A percentile compares a stretch with the other conserved stretches of the same genome.
These are phyloP conservation scores for Didymella sp. DNA, from an alignment of 2,329 filamentous ascomycete species.

Conservation along the genomic window DNA sequence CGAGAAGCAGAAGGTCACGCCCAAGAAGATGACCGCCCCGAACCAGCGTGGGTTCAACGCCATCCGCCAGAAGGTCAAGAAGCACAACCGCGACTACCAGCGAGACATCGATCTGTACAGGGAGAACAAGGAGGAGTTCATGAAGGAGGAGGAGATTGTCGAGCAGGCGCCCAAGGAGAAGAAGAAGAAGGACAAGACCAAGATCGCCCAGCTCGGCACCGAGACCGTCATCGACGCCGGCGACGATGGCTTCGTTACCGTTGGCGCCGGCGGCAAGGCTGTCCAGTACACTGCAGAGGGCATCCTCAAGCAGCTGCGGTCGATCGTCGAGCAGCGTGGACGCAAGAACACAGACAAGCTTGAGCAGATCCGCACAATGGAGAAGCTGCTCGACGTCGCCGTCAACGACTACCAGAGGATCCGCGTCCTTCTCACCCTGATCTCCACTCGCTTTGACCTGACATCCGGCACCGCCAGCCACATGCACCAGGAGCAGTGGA, in stretches of 20 bases:
- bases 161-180: slow-evolving; percentile 62
- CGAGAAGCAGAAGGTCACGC: slow-evolving; percentile 92
- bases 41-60: slow-evolving; percentile 94
- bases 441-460: slow-evolving; percentile 94
- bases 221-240: slow-evolving; percentile 64
- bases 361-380: slow-evolving; percentile 97
- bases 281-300: slow-evolving; percentile 95
- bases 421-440: slow-evolving; percentile 86
- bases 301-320: slow-evolving; percentile 94
- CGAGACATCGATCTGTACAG: slow-evolving; percentile 86
- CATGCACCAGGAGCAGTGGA: slow-evolving; percentile 98
- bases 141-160: slow-evolving; percentile 84
- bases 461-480: slow-evolving; percentile 78
- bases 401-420: slow-evolving; percentile 92
- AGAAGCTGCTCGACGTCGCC: slow-evolving; percentile 90
- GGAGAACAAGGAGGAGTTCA: slow-evolving; percentile 82
- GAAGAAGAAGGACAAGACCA: slow-evolving; percentile 53
- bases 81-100: slow-evolving; percentile 96
- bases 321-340: slow-evolving; percentile 92
- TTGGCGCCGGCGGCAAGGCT: slow-evolving; percentile 87
- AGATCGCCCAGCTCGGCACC: slow-evolving; percentile 59
- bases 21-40: slow-evolving; percentile 98
- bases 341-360: slow-evolving; percentile 97
- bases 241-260: slow-evolving; percentile 86
- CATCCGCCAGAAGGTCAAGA: slow-evolving; percentile 97